Evolutionary conservation across 805 yeast species (phyloP).

Genomic region (Candida mattraensis): DNA sequence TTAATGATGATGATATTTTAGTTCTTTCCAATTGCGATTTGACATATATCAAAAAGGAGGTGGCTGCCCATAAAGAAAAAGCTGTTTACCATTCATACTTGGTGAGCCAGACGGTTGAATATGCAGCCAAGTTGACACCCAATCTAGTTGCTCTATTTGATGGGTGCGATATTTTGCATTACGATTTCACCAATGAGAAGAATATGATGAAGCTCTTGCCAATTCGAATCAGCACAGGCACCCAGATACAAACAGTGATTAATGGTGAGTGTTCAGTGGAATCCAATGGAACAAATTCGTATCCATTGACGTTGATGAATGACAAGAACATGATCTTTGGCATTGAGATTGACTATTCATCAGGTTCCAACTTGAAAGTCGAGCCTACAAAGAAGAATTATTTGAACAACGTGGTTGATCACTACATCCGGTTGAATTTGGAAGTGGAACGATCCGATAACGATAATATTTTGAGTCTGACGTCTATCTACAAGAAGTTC

Average conservation of each 20-base stretch:
- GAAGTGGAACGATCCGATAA: slow-evolving; percentile 19
- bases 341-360: slow-evolving; percentile 42
- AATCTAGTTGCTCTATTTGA: slow-evolving; percentile 33
- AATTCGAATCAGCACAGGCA: slow-evolving; percentile 32
- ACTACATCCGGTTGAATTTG: slow-evolving; percentile 39
- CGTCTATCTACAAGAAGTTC: slow-evolving; percentile 37
- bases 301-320: slow-evolving; percentile 48
- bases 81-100: slow-evolving; percentile 25
- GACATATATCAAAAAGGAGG: slow-evolving; percentile 26
- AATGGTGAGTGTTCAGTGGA: slow-evolving; percentile 18
- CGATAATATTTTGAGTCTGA: slow-evolving; percentile 27
- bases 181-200: slow-evolving; percentile 28
- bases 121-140: slow-evolving; percentile 29
- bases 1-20: slow-evolving; percentile 31
- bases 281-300: slow-evolving; percentile 38
- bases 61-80: slow-evolving; percentile 8
- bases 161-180: slow-evolving; percentile 34
- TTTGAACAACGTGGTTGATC: slow-evolving; percentile 46
- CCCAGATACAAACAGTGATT: slow-evolving; percentile 21
- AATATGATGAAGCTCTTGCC: slow-evolving; percentile 29
- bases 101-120: slow-evolving; percentile 32
- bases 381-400: slow-evolving; percentile 43
- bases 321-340: slow-evolving; percentile 50
- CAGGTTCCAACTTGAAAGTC: slow-evolving; percentile 24
- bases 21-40: slow-evolving; percentile 32